Base-by-base conservation (phyloP, 305 asterid species). In the Fraxinus velutina region DNA sequence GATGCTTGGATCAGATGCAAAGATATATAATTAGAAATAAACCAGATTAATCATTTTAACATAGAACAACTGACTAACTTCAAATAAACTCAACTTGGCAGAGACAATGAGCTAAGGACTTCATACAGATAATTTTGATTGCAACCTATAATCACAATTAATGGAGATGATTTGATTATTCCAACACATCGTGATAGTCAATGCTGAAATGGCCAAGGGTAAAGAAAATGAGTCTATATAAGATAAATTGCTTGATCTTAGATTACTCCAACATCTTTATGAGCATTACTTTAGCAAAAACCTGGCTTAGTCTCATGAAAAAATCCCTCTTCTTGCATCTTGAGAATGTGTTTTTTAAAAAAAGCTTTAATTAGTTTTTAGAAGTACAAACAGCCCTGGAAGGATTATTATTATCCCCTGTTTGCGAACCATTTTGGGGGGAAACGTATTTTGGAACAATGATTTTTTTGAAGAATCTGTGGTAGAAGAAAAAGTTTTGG, bases 1-100 rank as follows among this genome's bases (percentile, higher is more conserved):
- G 82, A 86, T 87, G 86, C 91, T 93, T 90, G 91, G 62, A 83
- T 73, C 81, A 85, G 78, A 84, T 73, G 80, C 83, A 82, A 87
- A 80, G 80, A 44, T 62, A 76, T 47, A 55, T 42, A 79, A 62
- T 17, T n/a, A 78, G 66, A 5, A 71, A 3, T 24, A 76, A 33
- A n/a, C 9, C 71, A 64, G 66, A 77, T 66, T 10, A 78, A 77
- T 66, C 76, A 50, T 64, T n/a, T 22, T 72, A 50, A 78, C 33
- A 30, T 52, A 32, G 72, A 71, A 71, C n/a, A 24, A 33, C 29
- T 24, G 21, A 50, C 27, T 36, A 17, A 17, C 17, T 72, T 32
- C 78, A 80, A 42, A 62, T 37, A 78, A 57, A 37, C 17, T 33
- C 52, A 66, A 66, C 70, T 77, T 50, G 52, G 73, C 78, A 47